Evolutionary conservation across 805 yeast genomes (phyloP), one percentile per base, ranked within the genome.

Genomic region (Geotrichum ghanense): DNA sequence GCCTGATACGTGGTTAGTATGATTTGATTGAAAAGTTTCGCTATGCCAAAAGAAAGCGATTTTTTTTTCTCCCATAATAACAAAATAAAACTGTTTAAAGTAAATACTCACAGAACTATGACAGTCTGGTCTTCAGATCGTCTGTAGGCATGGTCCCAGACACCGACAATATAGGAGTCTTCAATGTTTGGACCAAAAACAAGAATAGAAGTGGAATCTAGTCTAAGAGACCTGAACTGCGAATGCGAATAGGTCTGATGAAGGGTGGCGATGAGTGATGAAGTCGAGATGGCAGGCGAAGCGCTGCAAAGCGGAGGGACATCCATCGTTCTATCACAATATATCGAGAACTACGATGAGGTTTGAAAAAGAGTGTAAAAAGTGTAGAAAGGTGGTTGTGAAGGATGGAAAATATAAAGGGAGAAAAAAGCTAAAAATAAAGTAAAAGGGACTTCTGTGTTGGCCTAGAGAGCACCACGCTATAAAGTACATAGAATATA

Each of bases 51-150:
- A n/a, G n/a, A n/a, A n/a, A n/a, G n/a, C 9, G 21, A 10, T 35
- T 10, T 35, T 35, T 10, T 35, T 10, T 19, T 16, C 21, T 35
- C 16, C 40, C 14, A 9, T 14, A 7, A 35, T 35, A 19, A n/a
- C 20, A 7, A n/a, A 41, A 17, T 24, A 10, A 6, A 16, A 42
- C 39, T 12, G 12, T 26, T 26, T 26, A n/a, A 3, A 3, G 25
- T n/a, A n/a, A n/a, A 16, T 6, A 50, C 58, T 47, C 49, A 54
- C 51, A 56, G 48, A 10, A 68, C 50, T 22, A 67, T 51, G 7
- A 67, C 48, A 20, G 68, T 57, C 53, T 67, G 71, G 45, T 67
- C 70, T 51, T 67, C 72, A 5, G 62, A 57, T 16, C 70, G 60
- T 40, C 60, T 55, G 43, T 57, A 56, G 3, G 71, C 69, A 47